Conservation (phyloP, 257 asterid genomes). For the Haberlea rhodopensis region DNA sequence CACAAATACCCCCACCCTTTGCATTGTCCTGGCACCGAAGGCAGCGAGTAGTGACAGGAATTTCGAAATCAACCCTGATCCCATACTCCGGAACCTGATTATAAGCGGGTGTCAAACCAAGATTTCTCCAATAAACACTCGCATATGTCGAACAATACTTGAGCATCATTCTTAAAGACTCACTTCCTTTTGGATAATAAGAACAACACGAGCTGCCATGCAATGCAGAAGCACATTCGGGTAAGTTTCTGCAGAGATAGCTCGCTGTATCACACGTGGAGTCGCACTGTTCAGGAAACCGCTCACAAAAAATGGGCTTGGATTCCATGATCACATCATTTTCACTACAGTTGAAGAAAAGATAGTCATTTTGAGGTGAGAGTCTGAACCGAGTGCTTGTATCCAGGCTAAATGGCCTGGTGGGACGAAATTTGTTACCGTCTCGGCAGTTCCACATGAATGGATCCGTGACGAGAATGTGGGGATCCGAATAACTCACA, state of each 20-base stretch:
- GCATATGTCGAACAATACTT: conserved; percentile 65
- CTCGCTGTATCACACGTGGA: conserved; percentile 84
- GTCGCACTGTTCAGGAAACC: conserved; percentile 88
- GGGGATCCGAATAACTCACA: conserved; percentile 74
- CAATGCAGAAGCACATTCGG: conserved; percentile 51
- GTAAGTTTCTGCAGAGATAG: conserved; percentile 76
- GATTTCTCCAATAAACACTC: conserved; percentile 73
- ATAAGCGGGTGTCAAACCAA: conserved; percentile 59
- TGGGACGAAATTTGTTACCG: conserved; percentile 53
- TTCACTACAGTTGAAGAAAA: conserved; percentile 84
- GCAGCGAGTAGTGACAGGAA: conserved; percentile 72
- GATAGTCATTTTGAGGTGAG: conserved; percentile 69
- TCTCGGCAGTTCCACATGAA: conserved; percentile 81
- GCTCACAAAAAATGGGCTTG: conserved; percentile 68
- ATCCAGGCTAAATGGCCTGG: conserved; percentile 82
- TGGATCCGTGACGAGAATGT: conserved; percentile 67
- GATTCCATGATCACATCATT: conserved; percentile 71
- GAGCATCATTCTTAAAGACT: conserved; percentile 77
- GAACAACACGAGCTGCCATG: conserved; percentile 68
- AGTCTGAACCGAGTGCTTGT: conserved; percentile 67
- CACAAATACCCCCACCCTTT: conserved; percentile 73
- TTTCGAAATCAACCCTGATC: conserved; percentile 77
- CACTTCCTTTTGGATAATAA: conserved; percentile 82
- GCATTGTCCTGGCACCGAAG: conserved; percentile 54
- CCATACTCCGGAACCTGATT: conserved; percentile 82